Percentiles rank a stretch among this genome's conserved stretches.
Evolutionary conservation across 2,329 filamentous ascomycete species (phyloP).

Genomic region (Botryosphaeria agaves): DNA sequence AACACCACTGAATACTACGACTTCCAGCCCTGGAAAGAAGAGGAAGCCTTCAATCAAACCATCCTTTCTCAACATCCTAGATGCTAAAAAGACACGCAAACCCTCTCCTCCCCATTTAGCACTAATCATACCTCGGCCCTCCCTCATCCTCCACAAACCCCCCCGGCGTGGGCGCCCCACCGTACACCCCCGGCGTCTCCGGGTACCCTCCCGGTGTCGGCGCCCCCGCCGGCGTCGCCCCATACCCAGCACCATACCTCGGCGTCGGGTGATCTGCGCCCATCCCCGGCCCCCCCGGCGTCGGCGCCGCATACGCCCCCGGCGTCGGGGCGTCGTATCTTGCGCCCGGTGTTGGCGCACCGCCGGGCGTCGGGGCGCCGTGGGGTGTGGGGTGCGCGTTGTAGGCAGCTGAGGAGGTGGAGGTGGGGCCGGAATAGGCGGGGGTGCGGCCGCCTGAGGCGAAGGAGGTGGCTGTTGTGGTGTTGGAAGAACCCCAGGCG

Average conservation of each 20-base stretch:
- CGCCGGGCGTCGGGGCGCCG: conserved; percentile 23
- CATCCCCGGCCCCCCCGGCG: conserved; percentile 14
- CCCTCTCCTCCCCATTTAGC: conserved; percentile 2
- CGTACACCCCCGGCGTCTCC: conserved; percentile 28
- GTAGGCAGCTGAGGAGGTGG: conserved; percentile 25
- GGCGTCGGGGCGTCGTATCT: conserved; percentile 17
- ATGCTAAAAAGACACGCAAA: too few species aligned
- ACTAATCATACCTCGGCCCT: conserved; percentile 24
- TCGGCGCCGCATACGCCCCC: conserved; percentile 21
- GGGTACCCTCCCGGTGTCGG: conserved; percentile 44
- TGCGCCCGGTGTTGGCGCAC: too few species aligned
- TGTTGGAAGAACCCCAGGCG: too few species aligned
- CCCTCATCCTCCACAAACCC: conserved; percentile 23
- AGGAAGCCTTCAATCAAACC: too few species aligned
- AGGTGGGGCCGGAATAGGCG: conserved; percentile 14
- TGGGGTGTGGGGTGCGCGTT: conserved; percentile 16
- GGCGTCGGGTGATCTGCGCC: conserved; percentile 9
- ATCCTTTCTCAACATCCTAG: too few species aligned
- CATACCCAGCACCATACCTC: conserved; percentile 12
- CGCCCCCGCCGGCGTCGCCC: conserved; percentile 26
- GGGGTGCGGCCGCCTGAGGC: too few species aligned
- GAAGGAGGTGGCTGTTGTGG: too few species aligned
- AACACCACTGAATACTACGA: too few species aligned
- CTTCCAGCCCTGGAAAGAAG: too few species aligned
- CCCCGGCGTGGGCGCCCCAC: conserved; percentile 41